Base-by-base conservation (phyloP, 2,329 filamentous ascomycete species). In the Arthroderma sp. region DNA sequence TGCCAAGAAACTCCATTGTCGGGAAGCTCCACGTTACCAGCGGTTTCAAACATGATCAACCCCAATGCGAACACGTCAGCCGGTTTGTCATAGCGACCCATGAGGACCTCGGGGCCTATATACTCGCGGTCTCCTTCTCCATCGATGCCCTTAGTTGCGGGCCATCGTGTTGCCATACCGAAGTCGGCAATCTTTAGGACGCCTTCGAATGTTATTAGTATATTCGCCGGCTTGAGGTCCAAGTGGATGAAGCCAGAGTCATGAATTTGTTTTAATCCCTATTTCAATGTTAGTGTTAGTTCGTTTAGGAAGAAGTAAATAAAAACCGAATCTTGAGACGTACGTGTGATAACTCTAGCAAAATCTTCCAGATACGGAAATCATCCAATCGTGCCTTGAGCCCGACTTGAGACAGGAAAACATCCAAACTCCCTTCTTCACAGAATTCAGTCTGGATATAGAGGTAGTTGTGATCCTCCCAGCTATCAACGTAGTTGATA, bases 391-490 rank as follows among this genome's bases (percentile, higher is more conserved):
- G 78, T 39, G 86, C 88, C 59, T 84, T 86, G 49, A 81, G 74
- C 27, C 91, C 91, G 48, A 86, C 78, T 47, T 83, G 77, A n/a
- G 78, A 75, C 29, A 98, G 72, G 59, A 96, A 98, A 10, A 79
- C 74, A 59, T 93, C 83, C 37, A 98, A 69, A 49, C 85, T 94
- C 10, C 91, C 91, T 60, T 94, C 86, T 60, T 95, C 88, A 57
- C 91, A 98, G 60, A 81, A 96, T 59, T 98, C 91, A 0, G 89
- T 96, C 67, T 96, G 89, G 49, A 98, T 96, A 67, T 95, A 98
- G 6, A 98, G 75, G 58, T 89, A 80, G 46, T 77, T 76, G 53
- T 85, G 78, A 48, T 83, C 74, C 63, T 95, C 89, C 91, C 91
- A 98, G 59, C 80, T 81, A 55, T 93, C 80, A 44, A 87, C 72